These are phyloP conservation scores for Escovopsis sp. DNA, from an alignment of 2,329 filamentous ascomycete species.

Conservation along the genomic window DNA sequence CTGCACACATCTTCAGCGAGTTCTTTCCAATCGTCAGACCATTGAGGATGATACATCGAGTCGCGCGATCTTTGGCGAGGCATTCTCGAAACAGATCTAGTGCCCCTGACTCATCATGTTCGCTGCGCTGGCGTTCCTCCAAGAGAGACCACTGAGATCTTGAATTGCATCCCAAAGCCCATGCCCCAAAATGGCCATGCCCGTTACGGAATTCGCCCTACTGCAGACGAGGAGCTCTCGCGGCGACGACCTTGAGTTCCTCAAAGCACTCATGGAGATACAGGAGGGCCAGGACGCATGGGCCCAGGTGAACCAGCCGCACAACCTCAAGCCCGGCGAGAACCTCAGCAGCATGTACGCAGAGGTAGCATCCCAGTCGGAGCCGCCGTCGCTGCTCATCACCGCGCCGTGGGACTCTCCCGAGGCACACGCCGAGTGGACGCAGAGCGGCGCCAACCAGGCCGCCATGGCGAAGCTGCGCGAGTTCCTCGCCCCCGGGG, in stretches of 20 bases:
- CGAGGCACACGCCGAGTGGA: conserved; percentile 28
- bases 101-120: too few species aligned
- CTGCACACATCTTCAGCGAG: too few species aligned
- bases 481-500: conserved; percentile 19
- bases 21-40: too few species aligned
- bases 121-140: too few species aligned
- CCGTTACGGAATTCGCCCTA: conserved; percentile 26
- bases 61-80: too few species aligned
- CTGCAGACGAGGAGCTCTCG: conserved; percentile 15
- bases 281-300: conserved; percentile 25
- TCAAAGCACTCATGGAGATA: conserved; percentile 16
- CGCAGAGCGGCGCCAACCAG: conserved; percentile 26
- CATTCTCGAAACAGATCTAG: too few species aligned
- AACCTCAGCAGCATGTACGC: conserved; percentile 22
- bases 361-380: conserved; percentile 9
- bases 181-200: conserved; percentile 13
- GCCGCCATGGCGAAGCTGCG: conserved; percentile 19
- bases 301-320: conserved; percentile 22
- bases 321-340: conserved; percentile 17
- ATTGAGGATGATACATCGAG: too few species aligned
- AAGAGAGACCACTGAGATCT: not conserved
- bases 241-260: conserved; percentile 18
- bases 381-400: conserved; percentile 25
- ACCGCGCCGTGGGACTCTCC: conserved; percentile 30
- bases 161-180: not conserved